phyloP scores from a whole-genome alignment of 1,139 yeast species.

The Eremothecium sinecaudum region DNA sequence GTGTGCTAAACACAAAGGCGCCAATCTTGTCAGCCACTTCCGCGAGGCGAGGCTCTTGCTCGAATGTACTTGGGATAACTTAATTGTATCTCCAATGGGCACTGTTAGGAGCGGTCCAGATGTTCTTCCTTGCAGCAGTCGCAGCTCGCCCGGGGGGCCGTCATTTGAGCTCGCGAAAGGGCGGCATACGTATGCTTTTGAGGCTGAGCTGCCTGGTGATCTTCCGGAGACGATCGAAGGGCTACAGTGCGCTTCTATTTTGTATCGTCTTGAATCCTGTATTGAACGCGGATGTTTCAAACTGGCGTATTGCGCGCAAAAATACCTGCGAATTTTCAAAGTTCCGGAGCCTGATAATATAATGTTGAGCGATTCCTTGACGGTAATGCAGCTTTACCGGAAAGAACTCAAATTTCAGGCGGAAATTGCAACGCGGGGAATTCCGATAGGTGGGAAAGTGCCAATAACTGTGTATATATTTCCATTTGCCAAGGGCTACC shows the following conservation, averaged over 20 bases:
- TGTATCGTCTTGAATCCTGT: constrained; percentile 46
- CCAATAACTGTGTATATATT: constrained; percentile 46
- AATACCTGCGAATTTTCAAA: constrained; percentile 42
- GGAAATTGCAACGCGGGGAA: constrained; percentile 49
- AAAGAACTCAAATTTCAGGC: constrained; percentile 57
- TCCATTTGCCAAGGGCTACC: constrained; percentile 52
- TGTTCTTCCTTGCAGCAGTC: neutral
- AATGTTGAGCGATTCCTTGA: constrained; percentile 45
- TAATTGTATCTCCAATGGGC: constrained; percentile 43
- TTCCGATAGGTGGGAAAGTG: constrained; percentile 50
- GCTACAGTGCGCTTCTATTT: constrained; percentile 44
- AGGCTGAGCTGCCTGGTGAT: constrained; percentile 46
- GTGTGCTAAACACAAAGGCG: constrained; percentile 33
- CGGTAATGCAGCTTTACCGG: constrained; percentile 37
- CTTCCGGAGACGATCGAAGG: constrained; percentile 64
- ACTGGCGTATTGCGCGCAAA: constrained; percentile 26
- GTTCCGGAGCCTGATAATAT: constrained; percentile 46
- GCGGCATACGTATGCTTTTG: constrained; percentile 58
- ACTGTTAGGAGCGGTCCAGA: constrained; percentile 18
- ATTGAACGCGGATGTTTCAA: constrained; percentile 42
- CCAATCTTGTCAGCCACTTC: constrained; percentile 37
- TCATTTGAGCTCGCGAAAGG: constrained; percentile 49
- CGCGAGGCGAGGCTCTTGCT: constrained; percentile 44
- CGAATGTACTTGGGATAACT: constrained; percentile 51
- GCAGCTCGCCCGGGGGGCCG: constrained; percentile 17